Evolutionary conservation across 495 filamentous ascomycete genomes (phyloP).

Genomic region (Penicilliopsis zonata): DNA sequence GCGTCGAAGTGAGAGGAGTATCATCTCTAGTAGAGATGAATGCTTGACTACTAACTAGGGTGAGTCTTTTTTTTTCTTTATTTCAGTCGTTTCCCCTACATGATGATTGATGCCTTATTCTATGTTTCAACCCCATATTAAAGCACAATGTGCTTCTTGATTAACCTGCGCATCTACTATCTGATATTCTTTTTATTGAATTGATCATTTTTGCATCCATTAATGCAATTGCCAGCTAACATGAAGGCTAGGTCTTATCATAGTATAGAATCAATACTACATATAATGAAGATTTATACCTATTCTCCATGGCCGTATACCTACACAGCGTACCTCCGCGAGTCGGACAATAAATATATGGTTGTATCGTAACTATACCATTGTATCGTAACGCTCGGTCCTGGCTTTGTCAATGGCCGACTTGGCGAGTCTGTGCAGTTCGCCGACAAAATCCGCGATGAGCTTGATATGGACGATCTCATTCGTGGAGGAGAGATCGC

Average conservation of each 20-base stretch:
- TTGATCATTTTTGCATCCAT: too few species aligned
- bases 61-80: too few species aligned
- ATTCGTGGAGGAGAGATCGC: slow-evolving; percentile 21
- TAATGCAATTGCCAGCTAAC: too few species aligned
- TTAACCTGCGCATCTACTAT: slow-evolving; percentile 13
- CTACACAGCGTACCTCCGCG: too few species aligned
- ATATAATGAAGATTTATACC: too few species aligned
- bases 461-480: slow-evolving; percentile 34
- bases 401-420: slow-evolving; percentile 33
- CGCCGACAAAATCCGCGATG: slow-evolving; percentile 35
- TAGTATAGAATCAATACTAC: too few species aligned
- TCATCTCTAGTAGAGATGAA: neutral
- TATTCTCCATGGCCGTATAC: too few species aligned
- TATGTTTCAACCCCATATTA: slow-evolving; percentile 36
- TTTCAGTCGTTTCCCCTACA: too few species aligned
- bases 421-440: slow-evolving; percentile 29
- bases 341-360: slow-evolving; percentile 1
- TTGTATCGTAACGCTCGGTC: slow-evolving; percentile 8
- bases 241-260: too few species aligned
- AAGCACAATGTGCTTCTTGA: slow-evolving; percentile 17
- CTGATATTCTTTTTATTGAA: slow-evolving; percentile 2
- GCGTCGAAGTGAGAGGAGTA: neutral
- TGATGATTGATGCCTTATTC: slow-evolving; percentile 27
- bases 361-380: neutral
- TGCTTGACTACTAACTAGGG: too few species aligned